A percentile compares a stretch with the other conserved stretches of the same genome.
phyloP scores from a whole-genome alignment of 441 rosid species.

The Isatis lusitanica region DNA sequence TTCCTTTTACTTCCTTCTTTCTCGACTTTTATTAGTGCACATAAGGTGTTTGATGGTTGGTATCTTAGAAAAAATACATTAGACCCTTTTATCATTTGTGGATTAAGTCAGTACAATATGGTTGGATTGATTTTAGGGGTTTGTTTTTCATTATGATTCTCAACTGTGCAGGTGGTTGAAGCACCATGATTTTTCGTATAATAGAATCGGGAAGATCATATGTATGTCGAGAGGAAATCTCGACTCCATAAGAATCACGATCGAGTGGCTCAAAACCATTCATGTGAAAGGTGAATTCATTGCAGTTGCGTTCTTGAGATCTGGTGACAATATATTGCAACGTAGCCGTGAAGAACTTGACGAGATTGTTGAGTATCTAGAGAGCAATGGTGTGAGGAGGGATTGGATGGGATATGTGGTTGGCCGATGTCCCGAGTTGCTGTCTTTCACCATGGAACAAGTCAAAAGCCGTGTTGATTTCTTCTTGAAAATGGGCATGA shows the following conservation, averaged over 20 bases:
- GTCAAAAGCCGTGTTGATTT: conserved; percentile 61
- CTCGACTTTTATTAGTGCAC: background rate
- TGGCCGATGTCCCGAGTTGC: conserved; percentile 68
- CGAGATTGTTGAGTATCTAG: conserved; percentile 69
- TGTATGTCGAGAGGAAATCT: conserved; percentile 68
- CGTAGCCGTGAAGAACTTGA: conserved; percentile 52
- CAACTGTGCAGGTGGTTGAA: conserved; percentile 84
- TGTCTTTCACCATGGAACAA: conserved; percentile 66
- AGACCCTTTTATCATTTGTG: too few relatives aligned
- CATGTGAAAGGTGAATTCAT: conserved; percentile 77
- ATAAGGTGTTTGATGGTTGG: conserved; percentile 29
- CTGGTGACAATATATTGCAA: conserved; percentile 64
- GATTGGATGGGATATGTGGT: conserved; percentile 91
- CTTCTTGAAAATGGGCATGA: conserved; percentile 79
- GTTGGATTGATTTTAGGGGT: too few relatives aligned
- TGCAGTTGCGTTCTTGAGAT: conserved; percentile 62
- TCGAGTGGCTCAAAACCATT: conserved; percentile 74
- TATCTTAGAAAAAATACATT: background rate
- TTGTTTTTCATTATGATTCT: conserved; percentile 1
- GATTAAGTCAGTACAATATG: too few relatives aligned
- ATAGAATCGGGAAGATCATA: conserved; percentile 73
- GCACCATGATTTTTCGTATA: conserved; percentile 69
- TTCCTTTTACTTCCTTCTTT: background rate
- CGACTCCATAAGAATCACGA: conserved; percentile 54
- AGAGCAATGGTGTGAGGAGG: conserved; percentile 72